Evolutionary conservation across 2,329 filamentous ascomycete species (phyloP).

Genomic region (Aureobasidium namibiae): DNA sequence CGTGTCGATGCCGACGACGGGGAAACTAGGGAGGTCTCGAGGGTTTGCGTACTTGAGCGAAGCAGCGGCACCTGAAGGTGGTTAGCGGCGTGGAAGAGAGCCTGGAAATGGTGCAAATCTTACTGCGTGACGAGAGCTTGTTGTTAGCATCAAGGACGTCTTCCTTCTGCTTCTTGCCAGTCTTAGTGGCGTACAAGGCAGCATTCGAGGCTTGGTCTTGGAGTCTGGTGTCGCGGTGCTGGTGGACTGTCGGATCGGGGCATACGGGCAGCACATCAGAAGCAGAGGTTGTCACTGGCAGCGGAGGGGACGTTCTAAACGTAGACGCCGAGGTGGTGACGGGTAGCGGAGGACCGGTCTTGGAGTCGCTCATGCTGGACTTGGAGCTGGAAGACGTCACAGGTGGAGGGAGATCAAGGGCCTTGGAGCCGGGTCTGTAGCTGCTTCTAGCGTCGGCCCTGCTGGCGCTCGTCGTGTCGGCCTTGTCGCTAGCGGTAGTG

Average conservation of each 20-base stretch:
- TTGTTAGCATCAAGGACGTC: conserved; percentile 42
- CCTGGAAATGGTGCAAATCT: conserved; percentile 20
- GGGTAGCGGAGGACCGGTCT: neutral
- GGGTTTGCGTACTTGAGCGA: conserved; percentile 65
- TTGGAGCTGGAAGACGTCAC: neutral
- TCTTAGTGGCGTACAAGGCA: conserved; percentile 48
- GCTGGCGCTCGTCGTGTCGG: neutral
- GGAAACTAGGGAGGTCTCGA: conserved; percentile 66
- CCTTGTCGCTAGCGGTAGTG: neutral
- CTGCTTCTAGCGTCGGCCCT: neutral
- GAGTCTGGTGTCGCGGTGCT: conserved; percentile 31
- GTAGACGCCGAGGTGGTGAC: neutral
- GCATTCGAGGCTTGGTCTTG: conserved; percentile 51
- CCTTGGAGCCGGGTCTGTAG: neutral
- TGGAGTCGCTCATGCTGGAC: neutral
- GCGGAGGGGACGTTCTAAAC: neutral
- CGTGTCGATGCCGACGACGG: conserved; percentile 53
- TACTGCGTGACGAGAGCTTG: conserved; percentile 51
- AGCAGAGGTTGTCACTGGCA: neutral
- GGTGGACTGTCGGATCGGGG: conserved; percentile 38
- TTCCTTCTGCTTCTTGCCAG: conserved; percentile 20
- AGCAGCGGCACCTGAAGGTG: conserved; percentile 45
- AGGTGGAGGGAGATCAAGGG: neutral
- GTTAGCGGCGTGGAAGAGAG: conserved; percentile 14
- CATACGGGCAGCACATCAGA: conserved; percentile 18